Percentiles rank a stretch among this genome's conserved stretches.
These are phyloP conservation scores for Cantharellus anzutake DNA, from an alignment of 768 basidiomycete species.

Conservation along the genomic window DNA sequence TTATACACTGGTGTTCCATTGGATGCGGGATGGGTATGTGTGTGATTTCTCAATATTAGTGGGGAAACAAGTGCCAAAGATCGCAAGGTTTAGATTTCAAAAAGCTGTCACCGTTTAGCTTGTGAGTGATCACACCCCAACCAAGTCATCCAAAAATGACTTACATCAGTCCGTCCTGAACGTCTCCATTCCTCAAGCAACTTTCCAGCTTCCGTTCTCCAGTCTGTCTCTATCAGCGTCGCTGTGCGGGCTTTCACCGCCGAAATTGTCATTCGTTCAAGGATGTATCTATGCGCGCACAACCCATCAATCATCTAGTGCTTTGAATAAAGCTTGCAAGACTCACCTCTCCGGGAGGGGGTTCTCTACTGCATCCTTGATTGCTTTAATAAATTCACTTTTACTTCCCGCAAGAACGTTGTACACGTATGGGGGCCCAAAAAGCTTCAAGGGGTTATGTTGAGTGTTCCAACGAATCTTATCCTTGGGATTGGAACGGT, in stretches of 20 bases:
- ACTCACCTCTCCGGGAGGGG: constrained; percentile 10
- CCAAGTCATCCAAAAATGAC: too few relatives aligned
- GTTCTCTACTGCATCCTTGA: constrained; percentile 7
- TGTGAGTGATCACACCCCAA: too few relatives aligned
- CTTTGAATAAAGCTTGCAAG: neutral
- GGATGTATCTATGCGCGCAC: constrained; percentile 4
- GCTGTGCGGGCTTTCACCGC: constrained; percentile 1
- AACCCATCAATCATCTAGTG: neutral
- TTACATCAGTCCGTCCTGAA: neutral
- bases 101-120: too few relatives aligned
- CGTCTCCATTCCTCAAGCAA: neutral
- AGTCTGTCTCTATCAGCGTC: constrained; percentile 5
- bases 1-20: too few relatives aligned
- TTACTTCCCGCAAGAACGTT: constrained; percentile 11
- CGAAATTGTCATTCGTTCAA: constrained; percentile 1
- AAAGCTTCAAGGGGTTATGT: constrained; percentile 10
- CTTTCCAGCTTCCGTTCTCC: neutral
- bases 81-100: too few relatives aligned
- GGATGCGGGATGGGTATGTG: too few relatives aligned
- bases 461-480: constrained; percentile 12
- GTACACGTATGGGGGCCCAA: constrained; percentile 14
- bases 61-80: too few relatives aligned
- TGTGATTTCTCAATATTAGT: too few relatives aligned
- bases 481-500: constrained; percentile 11
- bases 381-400: constrained; percentile 7